Evolutionary conservation across 768 basidiomycete species (phyloP).

Genomic region (Cystobasidium onofrii): DNA sequence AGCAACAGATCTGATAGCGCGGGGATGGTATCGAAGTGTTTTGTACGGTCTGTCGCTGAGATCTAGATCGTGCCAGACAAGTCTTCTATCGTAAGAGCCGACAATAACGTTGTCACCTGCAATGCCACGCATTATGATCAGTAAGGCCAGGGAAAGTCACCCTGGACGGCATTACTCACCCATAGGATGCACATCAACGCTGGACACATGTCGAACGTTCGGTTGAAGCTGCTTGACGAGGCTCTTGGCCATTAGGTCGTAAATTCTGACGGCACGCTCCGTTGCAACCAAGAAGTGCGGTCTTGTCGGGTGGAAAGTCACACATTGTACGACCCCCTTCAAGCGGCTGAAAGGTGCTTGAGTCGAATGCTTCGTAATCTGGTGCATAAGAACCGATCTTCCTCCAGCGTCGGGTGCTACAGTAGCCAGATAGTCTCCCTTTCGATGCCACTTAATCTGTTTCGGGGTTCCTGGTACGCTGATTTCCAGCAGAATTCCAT

Average conservation of each 20-base stretch:
- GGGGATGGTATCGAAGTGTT: constrained; percentile 80
- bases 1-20: constrained; percentile 81
- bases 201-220: constrained; percentile 96
- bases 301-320: constrained; percentile 86
- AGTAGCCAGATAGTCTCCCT: constrained; percentile 89
- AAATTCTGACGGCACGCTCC: constrained; percentile 88
- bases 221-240: constrained; percentile 85
- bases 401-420: constrained; percentile 63
- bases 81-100: constrained; percentile 91
- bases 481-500: constrained; percentile 47
- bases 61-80: constrained; percentile 98
- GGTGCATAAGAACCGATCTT: constrained; percentile 89
- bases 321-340: constrained; percentile 78
- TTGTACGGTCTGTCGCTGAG: constrained; percentile 95
- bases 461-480: constrained; percentile 53
- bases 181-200: constrained; percentile 83
- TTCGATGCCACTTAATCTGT: constrained; percentile 83
- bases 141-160: too few relatives aligned
- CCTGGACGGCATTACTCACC: constrained; percentile 43
- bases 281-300: constrained; percentile 98
- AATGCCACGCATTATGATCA: too few relatives aligned
- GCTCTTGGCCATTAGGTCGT: constrained; percentile 88
- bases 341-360: constrained; percentile 97
- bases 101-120: constrained; percentile 93
- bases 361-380: constrained; percentile 82